Evolutionary conservation across 1,139 yeast genomes (phyloP).

Genomic region (Hemisphaericaspora subhashii): DNA sequence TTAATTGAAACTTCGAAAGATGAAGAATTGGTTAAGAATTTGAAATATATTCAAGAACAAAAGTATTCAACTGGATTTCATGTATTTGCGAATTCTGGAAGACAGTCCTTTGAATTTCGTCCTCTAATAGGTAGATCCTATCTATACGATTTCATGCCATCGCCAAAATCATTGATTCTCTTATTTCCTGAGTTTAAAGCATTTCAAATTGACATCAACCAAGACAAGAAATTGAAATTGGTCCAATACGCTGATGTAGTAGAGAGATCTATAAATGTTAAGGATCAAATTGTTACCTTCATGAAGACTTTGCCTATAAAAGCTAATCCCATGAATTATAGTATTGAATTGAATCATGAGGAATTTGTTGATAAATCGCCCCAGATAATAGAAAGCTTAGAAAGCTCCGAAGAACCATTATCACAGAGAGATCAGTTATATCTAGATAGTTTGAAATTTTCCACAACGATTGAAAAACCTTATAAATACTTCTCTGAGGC

Average conservation of each 20-base stretch:
- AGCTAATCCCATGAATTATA: slow-evolving; percentile 5
- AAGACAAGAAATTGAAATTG: slow-evolving; percentile 14
- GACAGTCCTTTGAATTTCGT: slow-evolving; percentile 28
- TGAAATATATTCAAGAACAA: slow-evolving; percentile 10
- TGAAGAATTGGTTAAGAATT: slow-evolving; percentile 9
- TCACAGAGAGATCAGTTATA: slow-evolving; percentile 17
- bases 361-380: slow-evolving; percentile 24
- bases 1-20: slow-evolving; percentile 8
- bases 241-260: slow-evolving; percentile 13
- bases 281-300: slow-evolving; percentile 7
- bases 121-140: slow-evolving; percentile 39
- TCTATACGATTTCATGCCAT: slow-evolving; percentile 44
- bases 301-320: slow-evolving; percentile 4
- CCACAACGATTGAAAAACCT: slow-evolving; percentile 17
- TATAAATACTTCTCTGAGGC: slow-evolving; percentile 59
- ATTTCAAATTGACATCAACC: slow-evolving; percentile 20
- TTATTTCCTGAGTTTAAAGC: slow-evolving; percentile 24
- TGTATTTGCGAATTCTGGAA: slow-evolving; percentile 32
- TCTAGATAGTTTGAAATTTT: slow-evolving; percentile 14
- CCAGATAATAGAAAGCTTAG: slow-evolving; percentile 14
- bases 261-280: slow-evolving; percentile 6
- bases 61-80: slow-evolving; percentile 38
- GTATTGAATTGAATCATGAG: slow-evolving; percentile 19
- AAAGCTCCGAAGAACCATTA: slow-evolving; percentile 5
- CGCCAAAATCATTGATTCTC: slow-evolving; percentile 40